Evolutionary conservation across 352 stramenopile species (phyloP).

Genomic region (Phytophthora quininea): DNA sequence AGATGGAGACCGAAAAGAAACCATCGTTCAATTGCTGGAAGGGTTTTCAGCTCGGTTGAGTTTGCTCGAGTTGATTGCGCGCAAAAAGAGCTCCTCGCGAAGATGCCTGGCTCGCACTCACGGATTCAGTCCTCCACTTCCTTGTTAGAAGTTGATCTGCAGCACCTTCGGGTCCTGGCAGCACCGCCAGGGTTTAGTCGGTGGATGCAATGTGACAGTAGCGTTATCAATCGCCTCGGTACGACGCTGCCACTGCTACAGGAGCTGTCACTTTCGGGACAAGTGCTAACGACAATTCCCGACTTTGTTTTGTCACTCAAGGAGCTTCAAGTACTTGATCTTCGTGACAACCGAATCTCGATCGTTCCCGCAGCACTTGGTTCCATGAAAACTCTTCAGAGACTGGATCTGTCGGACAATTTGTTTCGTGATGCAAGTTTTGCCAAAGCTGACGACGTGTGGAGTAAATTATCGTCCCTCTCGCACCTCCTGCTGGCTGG

Average conservation of each 20-base stretch:
- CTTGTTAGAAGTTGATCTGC: conserved; percentile 25
- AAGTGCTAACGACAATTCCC: conserved; percentile 22
- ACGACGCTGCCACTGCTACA: conserved; percentile 11
- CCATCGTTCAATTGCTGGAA: conserved; percentile 35
- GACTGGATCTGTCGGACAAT: conserved; percentile 50
- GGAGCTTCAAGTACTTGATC: conserved; percentile 35
- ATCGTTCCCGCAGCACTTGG: conserved; percentile 22
- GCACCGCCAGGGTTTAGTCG: conserved; percentile 24
- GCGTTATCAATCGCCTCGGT: conserved; percentile 22
- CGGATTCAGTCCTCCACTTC: conserved; percentile 22
- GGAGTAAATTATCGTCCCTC: conserved; percentile 19
- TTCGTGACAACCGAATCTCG: conserved; percentile 35
- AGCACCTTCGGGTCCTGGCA: conserved; percentile 29
- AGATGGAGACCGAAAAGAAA: conserved; percentile 37
- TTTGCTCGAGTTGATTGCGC: conserved; percentile 22
- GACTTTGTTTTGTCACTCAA: conserved; percentile 23
- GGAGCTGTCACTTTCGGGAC: conserved; percentile 21
- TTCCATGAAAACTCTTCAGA: conserved; percentile 26
- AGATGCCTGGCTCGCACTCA: conserved; percentile 26
- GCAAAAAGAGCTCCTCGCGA: conserved; percentile 36
- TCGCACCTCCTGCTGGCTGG: conserved; percentile 22
- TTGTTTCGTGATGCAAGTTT: conserved; percentile 41
- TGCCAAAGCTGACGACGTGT: conserved; percentile 16
- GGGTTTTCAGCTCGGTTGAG: conserved; percentile 34
- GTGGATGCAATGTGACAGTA: conserved; percentile 26